Percentiles rank a stretch among this genome's conserved stretches.
Evolutionary conservation across 768 basidiomycete genomes (phyloP).

Genomic region (Kwoniella sp.): DNA sequence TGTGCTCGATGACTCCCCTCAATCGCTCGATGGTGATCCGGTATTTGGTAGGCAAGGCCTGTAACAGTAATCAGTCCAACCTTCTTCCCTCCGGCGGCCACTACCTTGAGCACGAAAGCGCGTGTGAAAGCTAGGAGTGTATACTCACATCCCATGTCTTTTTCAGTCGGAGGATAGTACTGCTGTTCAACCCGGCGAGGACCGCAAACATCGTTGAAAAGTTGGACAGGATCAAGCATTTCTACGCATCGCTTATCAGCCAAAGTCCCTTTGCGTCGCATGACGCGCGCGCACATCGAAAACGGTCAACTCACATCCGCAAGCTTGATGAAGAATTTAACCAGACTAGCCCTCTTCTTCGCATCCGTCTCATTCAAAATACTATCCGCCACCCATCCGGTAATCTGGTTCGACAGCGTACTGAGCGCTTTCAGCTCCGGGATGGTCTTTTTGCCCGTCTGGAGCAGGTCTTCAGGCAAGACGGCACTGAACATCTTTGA

Average conservation of each 20-base stretch:
- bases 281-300: background rate
- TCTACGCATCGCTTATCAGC: conserved; percentile 60
- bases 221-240: conserved; percentile 79
- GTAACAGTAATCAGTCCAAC: conserved; percentile 9
- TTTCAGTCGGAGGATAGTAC: conserved; percentile 84
- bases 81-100: too few relatives aligned
- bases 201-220: conserved; percentile 92
- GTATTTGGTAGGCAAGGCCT: conserved; percentile 86
- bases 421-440: conserved; percentile 76
- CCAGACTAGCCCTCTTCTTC: conserved; percentile 73
- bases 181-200: conserved; percentile 90
- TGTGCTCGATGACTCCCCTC: conserved; percentile 85
- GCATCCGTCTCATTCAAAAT: conserved; percentile 87
- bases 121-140: too few relatives aligned
- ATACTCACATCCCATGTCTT: conserved; percentile 92
- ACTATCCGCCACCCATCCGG: conserved; percentile 84
- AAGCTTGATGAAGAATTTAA: conserved; percentile 88
- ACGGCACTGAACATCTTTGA: conserved; percentile 82
- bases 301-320: conserved; percentile 60
- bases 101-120: background rate
- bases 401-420: conserved; percentile 85
- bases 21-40: conserved; percentile 74
- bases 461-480: conserved; percentile 82
- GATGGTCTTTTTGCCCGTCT: conserved; percentile 72
- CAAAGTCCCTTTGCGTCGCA: background rate